Conservation (phyloP, 768 basidiomycete species). For the Tylopilus rubrobrunneus region DNA sequence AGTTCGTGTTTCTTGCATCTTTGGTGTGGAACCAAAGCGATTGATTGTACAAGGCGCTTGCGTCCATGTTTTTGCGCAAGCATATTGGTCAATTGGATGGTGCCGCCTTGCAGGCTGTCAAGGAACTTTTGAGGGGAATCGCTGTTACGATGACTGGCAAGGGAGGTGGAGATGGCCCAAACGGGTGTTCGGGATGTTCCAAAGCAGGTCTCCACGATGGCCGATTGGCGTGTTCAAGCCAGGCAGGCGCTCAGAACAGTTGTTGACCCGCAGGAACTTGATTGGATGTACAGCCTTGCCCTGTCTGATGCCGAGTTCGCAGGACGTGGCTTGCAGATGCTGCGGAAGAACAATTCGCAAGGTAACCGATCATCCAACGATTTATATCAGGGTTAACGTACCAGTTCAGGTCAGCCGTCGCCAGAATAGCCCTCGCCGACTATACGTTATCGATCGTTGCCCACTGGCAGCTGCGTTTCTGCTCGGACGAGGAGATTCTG, state of each 20-base stretch:
- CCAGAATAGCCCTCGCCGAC: conserved; percentile 22
- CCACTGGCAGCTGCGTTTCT: conserved; percentile 8
- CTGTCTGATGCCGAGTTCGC: conserved; percentile 41
- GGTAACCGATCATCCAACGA: conserved; percentile 26
- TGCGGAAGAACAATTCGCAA: conserved; percentile 40
- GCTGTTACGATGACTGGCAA: conserved; percentile 11
- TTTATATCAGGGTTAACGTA: conserved; percentile 7
- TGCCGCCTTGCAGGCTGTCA: conserved; percentile 21
- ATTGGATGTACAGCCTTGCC: conserved; percentile 54
- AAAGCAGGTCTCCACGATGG: neutral
- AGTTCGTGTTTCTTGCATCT: conserved; percentile 26
- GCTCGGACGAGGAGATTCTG: conserved; percentile 13
- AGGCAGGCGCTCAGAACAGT: conserved; percentile 36
- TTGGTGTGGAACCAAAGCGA: neutral
- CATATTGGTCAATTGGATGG: conserved; percentile 29
- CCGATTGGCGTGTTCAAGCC: conserved; percentile 24
- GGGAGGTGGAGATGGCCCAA: conserved; percentile 11
- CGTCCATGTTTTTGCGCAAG: conserved; percentile 29
- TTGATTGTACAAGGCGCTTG: conserved; percentile 20
- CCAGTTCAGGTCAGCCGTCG: conserved; percentile 11
- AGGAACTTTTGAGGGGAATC: conserved; percentile 18
- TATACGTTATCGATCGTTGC: conserved; percentile 15
- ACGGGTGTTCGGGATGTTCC: neutral
- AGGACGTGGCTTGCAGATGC: conserved; percentile 41
- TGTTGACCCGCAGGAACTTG: conserved; percentile 41